A percentile compares a stretch with the other conserved stretches of the same genome.
These are phyloP conservation scores for Alternaria sp. DNA, from an alignment of 2,329 filamentous ascomycete species.

Conservation along the genomic window DNA sequence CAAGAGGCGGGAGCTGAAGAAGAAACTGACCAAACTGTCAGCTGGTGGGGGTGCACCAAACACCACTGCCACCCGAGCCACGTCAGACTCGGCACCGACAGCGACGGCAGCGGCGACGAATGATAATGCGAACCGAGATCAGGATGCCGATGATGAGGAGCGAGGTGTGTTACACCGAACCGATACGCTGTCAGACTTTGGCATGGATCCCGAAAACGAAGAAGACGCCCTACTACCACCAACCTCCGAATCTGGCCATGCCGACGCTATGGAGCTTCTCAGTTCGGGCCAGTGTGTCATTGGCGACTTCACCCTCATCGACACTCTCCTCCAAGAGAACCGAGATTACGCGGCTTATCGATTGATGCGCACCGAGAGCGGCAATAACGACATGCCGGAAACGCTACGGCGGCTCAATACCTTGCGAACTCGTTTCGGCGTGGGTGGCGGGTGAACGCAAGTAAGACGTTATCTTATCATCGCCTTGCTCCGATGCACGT, in stretches of 20 bases:
- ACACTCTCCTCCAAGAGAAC: slow-evolving; percentile 52
- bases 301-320: slow-evolving; percentile 51
- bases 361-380: slow-evolving; percentile 34
- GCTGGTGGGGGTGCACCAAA: slow-evolving; percentile 20
- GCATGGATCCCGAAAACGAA: slow-evolving; percentile 51
- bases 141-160: slow-evolving; percentile 67
- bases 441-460: slow-evolving; percentile 38
- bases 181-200: slow-evolving; percentile 45
- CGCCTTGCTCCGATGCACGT: slow-evolving; percentile 5
- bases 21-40: slow-evolving; percentile 40
- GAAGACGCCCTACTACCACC: slow-evolving; percentile 37
- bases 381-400: slow-evolving; percentile 38
- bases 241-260: slow-evolving; percentile 30
- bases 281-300: slow-evolving; percentile 56
- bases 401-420: slow-evolving; percentile 43
- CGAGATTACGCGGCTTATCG: slow-evolving; percentile 45
- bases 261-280: slow-evolving; percentile 52
- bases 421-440: slow-evolving; percentile 42
- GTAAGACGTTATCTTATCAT: slow-evolving; percentile 8
- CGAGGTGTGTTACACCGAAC: slow-evolving; percentile 57
- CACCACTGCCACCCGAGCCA: slow-evolving; percentile 6
- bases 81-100: slow-evolving; percentile 14
- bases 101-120: slow-evolving; percentile 8
- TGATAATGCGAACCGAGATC: slow-evolving; percentile 40
- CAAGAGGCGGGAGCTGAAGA: slow-evolving; percentile 58